Base-by-base conservation (phyloP, 2,329 filamentous ascomycete species). In the Xylariaceae sp. region DNA sequence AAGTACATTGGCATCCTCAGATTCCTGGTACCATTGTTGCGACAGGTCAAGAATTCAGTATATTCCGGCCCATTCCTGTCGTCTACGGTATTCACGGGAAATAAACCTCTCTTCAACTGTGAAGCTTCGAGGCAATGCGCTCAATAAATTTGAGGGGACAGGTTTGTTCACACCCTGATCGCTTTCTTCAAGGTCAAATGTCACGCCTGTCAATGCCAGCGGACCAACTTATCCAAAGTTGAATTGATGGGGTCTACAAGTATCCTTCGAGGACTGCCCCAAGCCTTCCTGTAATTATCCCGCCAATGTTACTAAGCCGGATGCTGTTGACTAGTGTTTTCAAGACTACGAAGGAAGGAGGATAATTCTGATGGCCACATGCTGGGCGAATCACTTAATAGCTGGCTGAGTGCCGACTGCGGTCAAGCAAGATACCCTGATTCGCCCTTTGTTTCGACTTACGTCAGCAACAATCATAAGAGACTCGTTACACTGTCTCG, bases 1-100 rank as follows among this genome's bases (percentile, higher is more conserved):
- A 99, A 77, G 79, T 93, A 33, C 95, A 99, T 78, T 99, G 95
- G 94, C 94, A 98, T 78, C 90, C 90, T 29, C 95, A 99, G 79
- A 96, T 98, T 72, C 90, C 92, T 0, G 95, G 95, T 26, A 87
- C 87, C 29, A 78, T 98, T 60, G 88, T 98, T 76, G 92, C 92
- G 2, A 99, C 95, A 0, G 95, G 95, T 8, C 89, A 92, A 69
- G 88, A 88, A 75, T 97, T 99, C 76, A 91, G 89, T 70, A 87
- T 92, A 45, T 91, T 93, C 76, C 87, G 90, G 74, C 93, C 90
- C 1, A 94, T 94, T 71, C 92, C 88, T 73, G 89, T 93, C 53
- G 71, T 93, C 82, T 74, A 71, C 24, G 70, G 70, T 16, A 66
- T 73, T 44, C 67, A 69, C 21, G 63, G 61, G 16, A 72, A 73